phyloP scores from a whole-genome alignment of 2,329 filamentous ascomycete genomes.

The Coniochaeta hoffmannii region DNA sequence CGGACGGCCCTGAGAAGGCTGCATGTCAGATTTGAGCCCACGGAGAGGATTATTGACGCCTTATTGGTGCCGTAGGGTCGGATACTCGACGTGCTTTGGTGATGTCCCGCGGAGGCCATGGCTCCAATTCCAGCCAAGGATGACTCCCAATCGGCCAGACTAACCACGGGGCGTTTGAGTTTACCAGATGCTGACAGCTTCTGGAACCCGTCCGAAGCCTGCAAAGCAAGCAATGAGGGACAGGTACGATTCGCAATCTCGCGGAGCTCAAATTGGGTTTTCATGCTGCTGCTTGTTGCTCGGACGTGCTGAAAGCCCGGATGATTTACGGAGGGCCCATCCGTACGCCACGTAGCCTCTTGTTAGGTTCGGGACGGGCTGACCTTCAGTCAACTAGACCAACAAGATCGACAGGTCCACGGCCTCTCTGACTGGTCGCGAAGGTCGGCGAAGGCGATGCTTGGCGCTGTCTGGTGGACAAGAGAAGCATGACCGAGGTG shows the following conservation, averaged over 20 bases:
- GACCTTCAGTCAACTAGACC: not conserved
- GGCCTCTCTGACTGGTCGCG: not conserved
- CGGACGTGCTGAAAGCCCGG: not conserved
- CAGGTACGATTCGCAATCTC: not conserved
- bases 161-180: slow-evolving; percentile 1
- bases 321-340: not conserved
- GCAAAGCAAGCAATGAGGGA: not conserved
- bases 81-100: not conserved
- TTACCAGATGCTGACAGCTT: slow-evolving; percentile 2
- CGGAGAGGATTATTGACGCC: not conserved
- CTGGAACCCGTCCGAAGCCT: not conserved
- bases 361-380: not conserved
- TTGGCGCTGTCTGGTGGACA: slow-evolving; percentile 1
- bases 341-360: not conserved
- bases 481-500: slow-evolving; percentile 6
- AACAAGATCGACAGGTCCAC: not conserved
- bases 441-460: not conserved
- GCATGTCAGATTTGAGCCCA: not conserved
- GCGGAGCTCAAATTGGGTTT: not conserved
- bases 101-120: not conserved
- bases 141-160: slow-evolving; percentile 4
- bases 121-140: not conserved
- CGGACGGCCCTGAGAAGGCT: not conserved
- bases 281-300: slow-evolving; percentile 1
- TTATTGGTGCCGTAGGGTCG: not conserved